Conservation (phyloP, 2,329 filamentous ascomycete species). For the Arthrobotrys pseudoclavata region DNA sequence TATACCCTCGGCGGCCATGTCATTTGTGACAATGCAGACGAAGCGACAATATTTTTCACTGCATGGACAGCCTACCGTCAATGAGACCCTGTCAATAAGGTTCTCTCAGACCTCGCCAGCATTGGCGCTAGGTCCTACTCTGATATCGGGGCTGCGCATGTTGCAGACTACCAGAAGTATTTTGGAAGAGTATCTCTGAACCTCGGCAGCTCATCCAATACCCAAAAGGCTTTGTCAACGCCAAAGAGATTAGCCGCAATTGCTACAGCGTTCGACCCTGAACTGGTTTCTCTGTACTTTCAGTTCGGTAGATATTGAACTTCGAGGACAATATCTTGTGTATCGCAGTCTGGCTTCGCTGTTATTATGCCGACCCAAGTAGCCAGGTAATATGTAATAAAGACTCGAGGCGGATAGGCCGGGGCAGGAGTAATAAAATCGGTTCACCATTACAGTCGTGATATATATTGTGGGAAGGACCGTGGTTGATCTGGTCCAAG, state of each 20-base stretch:
- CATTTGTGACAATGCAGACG: constrained; percentile 60
- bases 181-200: constrained; percentile 64
- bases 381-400: background rate
- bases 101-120: constrained; percentile 59
- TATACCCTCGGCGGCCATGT: constrained; percentile 61
- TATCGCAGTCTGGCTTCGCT: constrained; percentile 16
- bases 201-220: constrained; percentile 61
- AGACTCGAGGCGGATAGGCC: background rate
- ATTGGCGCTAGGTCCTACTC: constrained; percentile 28
- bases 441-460: background rate
- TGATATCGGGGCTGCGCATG: constrained; percentile 30
- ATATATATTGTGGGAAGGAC: background rate
- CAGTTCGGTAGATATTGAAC: constrained; percentile 66
- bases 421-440: background rate
- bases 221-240: constrained; percentile 60
- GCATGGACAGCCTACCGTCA: constrained; percentile 61
- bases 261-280: constrained; percentile 60
- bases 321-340: constrained; percentile 6
- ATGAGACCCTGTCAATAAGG: constrained; percentile 48
- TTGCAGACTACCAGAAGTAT: constrained; percentile 65
- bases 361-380: background rate
- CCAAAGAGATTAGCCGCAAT: constrained; percentile 60
- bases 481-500: no score
- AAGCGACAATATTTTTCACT: constrained; percentile 61
- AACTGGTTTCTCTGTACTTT: constrained; percentile 65